phyloP scores from a whole-genome alignment of 306 rosid species.

The Abrus precatorius region DNA sequence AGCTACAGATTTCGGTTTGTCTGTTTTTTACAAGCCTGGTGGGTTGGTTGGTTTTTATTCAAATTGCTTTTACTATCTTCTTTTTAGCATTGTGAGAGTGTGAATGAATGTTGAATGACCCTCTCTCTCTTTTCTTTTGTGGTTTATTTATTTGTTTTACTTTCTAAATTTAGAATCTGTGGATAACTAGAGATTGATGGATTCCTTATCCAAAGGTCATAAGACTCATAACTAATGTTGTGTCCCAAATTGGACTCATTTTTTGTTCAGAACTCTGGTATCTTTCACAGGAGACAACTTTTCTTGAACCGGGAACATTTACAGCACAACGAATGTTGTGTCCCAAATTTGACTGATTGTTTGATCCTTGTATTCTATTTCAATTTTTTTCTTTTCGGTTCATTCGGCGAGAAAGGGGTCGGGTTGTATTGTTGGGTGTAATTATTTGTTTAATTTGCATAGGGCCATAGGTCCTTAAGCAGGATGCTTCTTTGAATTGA shows the following conservation, averaged over 20 bases:
- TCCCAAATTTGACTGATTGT: too few relatives aligned
- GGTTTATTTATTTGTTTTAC: background rate
- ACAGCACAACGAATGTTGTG: too few relatives aligned
- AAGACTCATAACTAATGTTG: too few relatives aligned
- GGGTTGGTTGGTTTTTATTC: background rate
- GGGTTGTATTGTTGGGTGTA: background rate
- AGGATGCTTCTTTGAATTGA: background rate
- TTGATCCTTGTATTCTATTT: too few relatives aligned
- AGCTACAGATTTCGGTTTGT: constrained; percentile 65
- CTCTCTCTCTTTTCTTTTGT: background rate
- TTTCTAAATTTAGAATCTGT: constrained; percentile 1
- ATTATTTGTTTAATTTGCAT: background rate
- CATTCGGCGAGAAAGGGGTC: background rate
- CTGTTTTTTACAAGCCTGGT: constrained; percentile 69
- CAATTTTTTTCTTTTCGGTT: background rate
- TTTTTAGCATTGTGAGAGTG: too few relatives aligned
- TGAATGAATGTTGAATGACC: too few relatives aligned
- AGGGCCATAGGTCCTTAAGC: too few relatives aligned
- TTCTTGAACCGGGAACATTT: too few relatives aligned
- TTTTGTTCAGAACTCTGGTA: too few relatives aligned
- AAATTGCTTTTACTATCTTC: background rate
- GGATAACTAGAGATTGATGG: background rate
- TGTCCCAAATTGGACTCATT: too few relatives aligned
- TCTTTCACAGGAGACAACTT: too few relatives aligned
- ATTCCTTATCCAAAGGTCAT: too few relatives aligned